Percentiles rank a stretch among this genome's conserved stretches.
phyloP scores from a whole-genome alignment of 371 early-diverging fungal species.

The Apophysomyces trapeziformis region DNA sequence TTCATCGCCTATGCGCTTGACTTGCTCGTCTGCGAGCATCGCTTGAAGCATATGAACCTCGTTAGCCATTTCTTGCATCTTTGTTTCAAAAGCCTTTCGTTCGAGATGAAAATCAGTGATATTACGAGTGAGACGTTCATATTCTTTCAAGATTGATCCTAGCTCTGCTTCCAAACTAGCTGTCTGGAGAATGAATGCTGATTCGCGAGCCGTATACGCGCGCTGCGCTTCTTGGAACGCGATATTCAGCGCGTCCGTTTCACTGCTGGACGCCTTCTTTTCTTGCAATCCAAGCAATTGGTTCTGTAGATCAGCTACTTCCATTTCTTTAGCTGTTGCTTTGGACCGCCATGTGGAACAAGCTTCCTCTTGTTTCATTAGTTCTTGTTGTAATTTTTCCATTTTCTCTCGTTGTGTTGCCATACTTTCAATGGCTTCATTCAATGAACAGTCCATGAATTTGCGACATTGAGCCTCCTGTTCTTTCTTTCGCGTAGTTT shows the following conservation, averaged over 20 bases:
- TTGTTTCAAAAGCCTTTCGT: constrained; percentile 37
- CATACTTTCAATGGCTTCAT: background rate
- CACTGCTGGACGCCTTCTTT: background rate
- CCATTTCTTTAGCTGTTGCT: background rate
- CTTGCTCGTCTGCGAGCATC: constrained; percentile 34
- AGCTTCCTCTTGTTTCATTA: background rate
- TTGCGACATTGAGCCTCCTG: background rate
- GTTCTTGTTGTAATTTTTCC: background rate
- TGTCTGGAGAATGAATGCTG: constrained; percentile 37
- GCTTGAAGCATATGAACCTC: constrained; percentile 36
- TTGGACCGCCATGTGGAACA: background rate
- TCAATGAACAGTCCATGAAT: background rate
- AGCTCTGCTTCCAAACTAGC: constrained; percentile 48
- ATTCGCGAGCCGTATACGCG: constrained; percentile 40
- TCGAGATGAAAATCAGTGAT: constrained; percentile 51
- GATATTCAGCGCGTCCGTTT: background rate
- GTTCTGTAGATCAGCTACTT: background rate
- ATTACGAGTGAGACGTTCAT: constrained; percentile 54
- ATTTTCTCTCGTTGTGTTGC: background rate
- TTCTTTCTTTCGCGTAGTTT: background rate
- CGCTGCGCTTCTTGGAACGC: constrained; percentile 25
- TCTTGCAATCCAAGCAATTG: background rate
- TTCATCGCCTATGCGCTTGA: constrained; percentile 25
- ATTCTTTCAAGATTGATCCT: constrained; percentile 48
- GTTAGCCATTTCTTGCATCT: constrained; percentile 24